Evolutionary conservation across 2,329 filamentous ascomycete genomes (phyloP).

Genomic region (Mycosphaerella sp.): DNA sequence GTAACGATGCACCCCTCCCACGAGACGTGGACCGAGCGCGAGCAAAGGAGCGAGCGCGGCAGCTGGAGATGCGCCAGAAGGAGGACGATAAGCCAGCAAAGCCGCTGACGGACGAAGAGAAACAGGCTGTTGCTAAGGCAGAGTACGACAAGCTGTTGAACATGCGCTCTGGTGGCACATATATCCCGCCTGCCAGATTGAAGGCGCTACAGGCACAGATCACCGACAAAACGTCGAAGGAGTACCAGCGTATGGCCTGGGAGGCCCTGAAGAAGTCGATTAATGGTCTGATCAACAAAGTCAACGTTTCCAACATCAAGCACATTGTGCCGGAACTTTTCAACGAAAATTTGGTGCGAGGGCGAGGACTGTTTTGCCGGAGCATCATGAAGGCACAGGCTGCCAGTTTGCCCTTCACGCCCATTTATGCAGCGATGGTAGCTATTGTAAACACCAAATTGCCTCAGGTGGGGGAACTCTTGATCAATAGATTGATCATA

Average conservation of each 20-base stretch:
- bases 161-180: slow-evolving; percentile 91
- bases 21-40: slow-evolving; percentile 46
- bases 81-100: slow-evolving; percentile 45
- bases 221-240: slow-evolving; percentile 90
- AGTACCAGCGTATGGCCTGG: slow-evolving; percentile 99
- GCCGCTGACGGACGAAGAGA: slow-evolving; percentile 67
- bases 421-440: slow-evolving; percentile 91
- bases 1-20: slow-evolving; percentile 39
- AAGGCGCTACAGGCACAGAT: slow-evolving; percentile 92
- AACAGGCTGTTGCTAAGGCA: slow-evolving; percentile 80
- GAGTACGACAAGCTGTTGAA: slow-evolving; percentile 89
- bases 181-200: slow-evolving; percentile 87
- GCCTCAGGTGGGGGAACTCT: slow-evolving; percentile 85
- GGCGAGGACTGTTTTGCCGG: slow-evolving; percentile 85
- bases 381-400: slow-evolving; percentile 99
- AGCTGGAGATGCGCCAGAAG: slow-evolving; percentile 41
- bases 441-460: slow-evolving; percentile 98
- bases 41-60: slow-evolving; percentile 48
- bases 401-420: slow-evolving; percentile 89
- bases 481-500: slow-evolving; percentile 76
- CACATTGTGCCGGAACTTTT: slow-evolving; percentile 94
- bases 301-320: slow-evolving; percentile 98
- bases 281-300: slow-evolving; percentile 98
- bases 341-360: slow-evolving; percentile 85
- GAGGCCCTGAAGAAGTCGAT: slow-evolving; percentile 98